Evolutionary conservation across 768 basidiomycete genomes (phyloP), one percentile per base, ranked within the genome.

Genomic region (Tremella yokohamensis): DNA sequence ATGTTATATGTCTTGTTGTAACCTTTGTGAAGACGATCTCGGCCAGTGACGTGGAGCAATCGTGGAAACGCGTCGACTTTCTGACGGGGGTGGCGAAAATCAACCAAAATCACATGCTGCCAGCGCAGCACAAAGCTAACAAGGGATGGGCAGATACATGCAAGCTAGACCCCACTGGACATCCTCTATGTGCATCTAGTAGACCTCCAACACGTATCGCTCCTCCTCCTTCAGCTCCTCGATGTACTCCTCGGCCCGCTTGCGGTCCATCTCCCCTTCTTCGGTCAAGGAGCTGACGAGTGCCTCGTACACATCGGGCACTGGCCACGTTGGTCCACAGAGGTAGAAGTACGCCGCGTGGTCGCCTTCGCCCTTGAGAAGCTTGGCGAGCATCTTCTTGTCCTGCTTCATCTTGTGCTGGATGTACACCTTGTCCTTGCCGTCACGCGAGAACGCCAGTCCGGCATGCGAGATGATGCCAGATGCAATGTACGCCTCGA

Each of bases 281-380:
- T 85, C 84, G 24, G 82, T 82, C 61, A 97, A 79, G 1, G 90
- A 88, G 18, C 84, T 84, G 19, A 93, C 86, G 49, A 99, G 81
- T 0, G 96, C 89, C 77, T 94, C 87, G 69, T 89, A 94, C 4
- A 99, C 91, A 70, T 98, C 96, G 1, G 96, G 92, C 19, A 98
- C 94, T n/a, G 96, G 96, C 94, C 93, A 96, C 24, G 94, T 98
- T 38, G 94, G 96, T 24, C 94, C 94, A 75, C 96, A 97, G 45
- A 99, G 81, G 78, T 97, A 98, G 80, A 99, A 99, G 61, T 85
- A 82, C 13, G 76, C 74, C 22, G 71, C 68, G 42, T 73, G 63
- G 20, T 56, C 49, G 16, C 67, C 77, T 44, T 56, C 85, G 80
- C 66, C 85, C 80, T 54, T 49, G 55, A 98, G 78, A 84, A 89